Base-by-base conservation (phyloP, 2,329 filamentous ascomycete species). In the Claviceps cyperi region DNA sequence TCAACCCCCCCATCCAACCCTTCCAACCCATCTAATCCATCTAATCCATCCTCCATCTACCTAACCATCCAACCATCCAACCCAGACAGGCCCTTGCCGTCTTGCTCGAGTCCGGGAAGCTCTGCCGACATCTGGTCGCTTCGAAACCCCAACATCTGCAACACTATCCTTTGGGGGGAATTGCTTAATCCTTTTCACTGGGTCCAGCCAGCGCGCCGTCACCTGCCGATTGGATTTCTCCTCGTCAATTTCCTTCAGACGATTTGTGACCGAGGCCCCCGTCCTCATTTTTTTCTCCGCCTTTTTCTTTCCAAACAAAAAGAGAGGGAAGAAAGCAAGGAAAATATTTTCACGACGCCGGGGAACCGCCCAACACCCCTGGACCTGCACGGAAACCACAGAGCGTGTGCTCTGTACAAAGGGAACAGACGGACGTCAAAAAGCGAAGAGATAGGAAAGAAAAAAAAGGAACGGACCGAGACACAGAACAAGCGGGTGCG, bases 121-220 rank as follows among this genome's bases (percentile, higher is more conserved):
- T 39, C 37, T 47, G n/a, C 36, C n/a, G 36, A 22, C 45, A 43
- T 43, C 37, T 40, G 39, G 14, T 8, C 44, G 28, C 19, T 32
- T 28, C 49, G 32, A 43, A 32, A 47, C 35, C 45, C 47, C 9
- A 45, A 40, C 32, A 50, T 43, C 46, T 48, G 46, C 46, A 48
- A 36, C 38, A 11, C 22, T 8, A 11, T 37, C 22, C 24, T 50
- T 43, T 32, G 28, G 28, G 28, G 49, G 49, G 38, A 19, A 50
- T 50, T 50, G 49, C 50, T 45, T 36, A 32, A 45, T 39, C 45
- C 39, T 40, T 51, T 39, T 14, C 40, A 47, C 39, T 51, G 50
- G 46, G 21, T 43, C 39, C 39, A 37, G 40, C 50, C 50, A 48
- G 40, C 50, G 28, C 40, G 46, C 36, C 36, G 43, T 46, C 45